A percentile compares a stretch with the other conserved stretches of the same genome.
These are phyloP conservation scores for Scheffersomyces lignosus DNA, from an alignment of 805 yeast genomes.

Conservation along the genomic window DNA sequence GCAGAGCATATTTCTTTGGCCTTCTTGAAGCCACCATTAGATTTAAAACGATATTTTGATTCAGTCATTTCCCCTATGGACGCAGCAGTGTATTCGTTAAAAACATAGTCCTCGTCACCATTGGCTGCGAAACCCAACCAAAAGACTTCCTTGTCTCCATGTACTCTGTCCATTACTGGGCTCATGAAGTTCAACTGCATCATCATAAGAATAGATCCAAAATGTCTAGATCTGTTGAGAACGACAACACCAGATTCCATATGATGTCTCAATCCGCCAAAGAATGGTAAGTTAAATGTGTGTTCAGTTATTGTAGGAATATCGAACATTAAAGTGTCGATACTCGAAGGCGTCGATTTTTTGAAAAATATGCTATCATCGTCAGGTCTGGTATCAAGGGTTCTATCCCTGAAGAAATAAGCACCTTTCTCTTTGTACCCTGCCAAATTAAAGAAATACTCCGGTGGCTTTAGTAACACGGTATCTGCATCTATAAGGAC, in stretches of 20 bases:
- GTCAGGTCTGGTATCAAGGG: conserved; percentile 28
- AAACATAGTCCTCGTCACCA: conserved; percentile 54
- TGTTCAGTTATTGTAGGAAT: conserved; percentile 28
- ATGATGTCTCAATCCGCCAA: conserved; percentile 43
- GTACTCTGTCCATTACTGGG: conserved; percentile 48
- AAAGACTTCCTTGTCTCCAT: conserved; percentile 80
- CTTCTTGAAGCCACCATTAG: too few species aligned
- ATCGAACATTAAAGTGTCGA: conserved; percentile 23
- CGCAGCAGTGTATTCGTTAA: conserved; percentile 57
- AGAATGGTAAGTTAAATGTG: conserved; percentile 31
- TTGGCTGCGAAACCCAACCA: conserved; percentile 66
- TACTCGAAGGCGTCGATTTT: conserved; percentile 29
- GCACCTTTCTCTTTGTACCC: conserved; percentile 36
- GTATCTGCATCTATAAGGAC: conserved; percentile 57
- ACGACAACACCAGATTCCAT: conserved; percentile 43
- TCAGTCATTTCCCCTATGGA: conserved; percentile 39
- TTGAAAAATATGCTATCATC: conserved; percentile 38
- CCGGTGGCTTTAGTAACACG: conserved; percentile 38
- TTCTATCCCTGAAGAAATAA: conserved; percentile 24
- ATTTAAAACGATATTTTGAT: conserved; percentile 14
- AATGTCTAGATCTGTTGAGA: conserved; percentile 50
- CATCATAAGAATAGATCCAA: too few species aligned
- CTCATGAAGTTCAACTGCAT: conserved; percentile 41
- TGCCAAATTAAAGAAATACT: conserved; percentile 22
- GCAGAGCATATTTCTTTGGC: conserved; percentile 39